phyloP scores from a whole-genome alignment of 2,329 filamentous ascomycete species.

The Cladophialophora psammophila region DNA sequence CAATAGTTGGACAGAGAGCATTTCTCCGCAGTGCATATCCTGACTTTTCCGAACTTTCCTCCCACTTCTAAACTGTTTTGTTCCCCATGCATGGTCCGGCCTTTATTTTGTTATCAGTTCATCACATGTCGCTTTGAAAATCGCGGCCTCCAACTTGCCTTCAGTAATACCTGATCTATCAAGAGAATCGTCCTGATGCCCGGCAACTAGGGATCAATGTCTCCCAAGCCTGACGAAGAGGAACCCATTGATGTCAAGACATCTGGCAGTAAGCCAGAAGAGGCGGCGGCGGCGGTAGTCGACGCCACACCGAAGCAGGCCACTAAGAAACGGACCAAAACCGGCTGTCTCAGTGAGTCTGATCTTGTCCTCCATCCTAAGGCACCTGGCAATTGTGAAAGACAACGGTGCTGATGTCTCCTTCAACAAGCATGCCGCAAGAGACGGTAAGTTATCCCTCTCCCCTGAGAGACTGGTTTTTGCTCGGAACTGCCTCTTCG shows the following conservation, averaged over 20 bases:
- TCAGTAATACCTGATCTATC: not conserved
- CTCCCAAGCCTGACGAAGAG: conserved; percentile 32
- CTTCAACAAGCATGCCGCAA: conserved; percentile 77
- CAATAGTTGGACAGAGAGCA: not conserved
- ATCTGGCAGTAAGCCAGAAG: conserved; percentile 52
- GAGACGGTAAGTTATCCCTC: conserved; percentile 61
- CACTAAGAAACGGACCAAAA: conserved; percentile 80
- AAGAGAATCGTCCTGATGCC: not conserved
- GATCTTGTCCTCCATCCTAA: not conserved
- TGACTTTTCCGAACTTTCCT: conserved; percentile 12
- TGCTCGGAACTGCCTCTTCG: not conserved
- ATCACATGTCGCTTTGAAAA: not conserved
- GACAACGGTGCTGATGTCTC: conserved; percentile 23
- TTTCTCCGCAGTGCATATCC: conserved; percentile 16
- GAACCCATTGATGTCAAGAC: conserved; percentile 39
- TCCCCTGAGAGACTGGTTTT: not conserved
- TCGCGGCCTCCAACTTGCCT: not conserved
- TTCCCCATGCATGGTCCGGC: conserved; percentile 6
- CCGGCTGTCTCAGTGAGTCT: conserved; percentile 81
- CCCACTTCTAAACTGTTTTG: conserved; percentile 5
- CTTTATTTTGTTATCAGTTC: conserved; percentile 13
- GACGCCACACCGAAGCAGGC: conserved; percentile 39
- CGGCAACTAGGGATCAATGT: conserved; percentile 21
- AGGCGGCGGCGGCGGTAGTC: conserved; percentile 7
- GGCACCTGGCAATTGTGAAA: not conserved